A percentile compares a stretch with the other conserved stretches of the same genome.
These are phyloP conservation scores for Adansonia grandidieri DNA, from an alignment of 441 rosid species.

Conservation along the genomic window DNA sequence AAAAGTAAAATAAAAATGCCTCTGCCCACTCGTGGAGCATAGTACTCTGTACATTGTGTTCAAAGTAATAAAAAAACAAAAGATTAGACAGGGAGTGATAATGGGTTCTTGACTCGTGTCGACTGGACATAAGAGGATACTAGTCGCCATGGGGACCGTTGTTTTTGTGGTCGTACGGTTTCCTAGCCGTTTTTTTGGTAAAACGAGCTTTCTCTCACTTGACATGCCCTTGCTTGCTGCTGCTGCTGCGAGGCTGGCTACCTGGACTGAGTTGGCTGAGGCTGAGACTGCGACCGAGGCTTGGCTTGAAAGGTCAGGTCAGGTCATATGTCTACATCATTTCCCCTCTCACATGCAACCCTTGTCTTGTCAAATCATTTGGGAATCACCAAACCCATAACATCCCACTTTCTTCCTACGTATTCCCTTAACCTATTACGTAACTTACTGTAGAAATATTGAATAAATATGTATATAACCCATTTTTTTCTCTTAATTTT, in stretches of 20 bases:
- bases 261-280: not conserved
- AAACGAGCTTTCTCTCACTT: conserved; percentile 13
- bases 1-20: not conserved
- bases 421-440: not conserved
- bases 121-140: no score
- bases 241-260: not conserved
- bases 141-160: conserved; percentile 23
- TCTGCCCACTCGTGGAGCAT: conserved; percentile 12
- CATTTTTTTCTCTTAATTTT: not conserved
- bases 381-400: conserved; percentile 24
- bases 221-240: not conserved
- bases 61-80: not conserved
- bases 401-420: not conserved
- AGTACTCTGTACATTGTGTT: not conserved
- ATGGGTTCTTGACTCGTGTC: conserved; percentile 36
- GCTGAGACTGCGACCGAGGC: not conserved
- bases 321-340: conserved; percentile 53
- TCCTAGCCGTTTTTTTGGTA: conserved; percentile 35
- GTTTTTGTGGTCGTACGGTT: conserved; percentile 26
- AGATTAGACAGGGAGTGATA: conserved; percentile 20
- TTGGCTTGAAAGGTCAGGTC: conserved; percentile 38
- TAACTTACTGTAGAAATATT: no score
- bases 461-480: no score
- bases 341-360: conserved; percentile 40
- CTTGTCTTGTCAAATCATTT: conserved; percentile 63